Evolutionary conservation across 129 eudicot species (phyloP).

Genomic region (Gnaphalium uliginosum): DNA sequence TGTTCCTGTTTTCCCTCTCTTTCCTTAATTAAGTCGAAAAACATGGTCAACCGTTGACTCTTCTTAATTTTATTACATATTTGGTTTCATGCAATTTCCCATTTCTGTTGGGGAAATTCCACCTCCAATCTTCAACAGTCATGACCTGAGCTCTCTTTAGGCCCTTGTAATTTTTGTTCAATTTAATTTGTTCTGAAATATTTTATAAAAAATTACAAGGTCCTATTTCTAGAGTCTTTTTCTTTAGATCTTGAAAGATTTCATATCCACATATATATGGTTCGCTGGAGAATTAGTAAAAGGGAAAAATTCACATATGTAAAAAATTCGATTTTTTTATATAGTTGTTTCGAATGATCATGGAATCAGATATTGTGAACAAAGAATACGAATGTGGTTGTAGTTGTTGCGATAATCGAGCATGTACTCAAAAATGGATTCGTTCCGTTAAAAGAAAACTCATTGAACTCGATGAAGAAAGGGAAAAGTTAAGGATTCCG

Average conservation of each 20-base stretch:
- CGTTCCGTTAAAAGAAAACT: conserved; percentile 68
- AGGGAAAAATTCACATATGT: conserved; percentile 6
- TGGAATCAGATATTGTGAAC: conserved; percentile 47
- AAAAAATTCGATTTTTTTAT: neutral
- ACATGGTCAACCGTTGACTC: conserved; percentile 37
- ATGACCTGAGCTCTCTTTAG: conserved; percentile 34
- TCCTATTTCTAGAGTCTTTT: conserved; percentile 17
- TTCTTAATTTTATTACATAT: conserved; percentile 31
- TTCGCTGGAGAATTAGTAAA: conserved; percentile 35
- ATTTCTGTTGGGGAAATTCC: conserved; percentile 41
- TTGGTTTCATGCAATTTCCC: conserved; percentile 34
- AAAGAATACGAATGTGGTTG: conserved; percentile 43
- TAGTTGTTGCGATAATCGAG: conserved; percentile 42
- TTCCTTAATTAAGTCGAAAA: conserved; percentile 35
- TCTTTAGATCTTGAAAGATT: conserved; percentile 23
- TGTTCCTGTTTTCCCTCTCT: conserved; percentile 34
- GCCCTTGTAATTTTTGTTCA: conserved; percentile 27
- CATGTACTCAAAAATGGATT: conserved; percentile 48
- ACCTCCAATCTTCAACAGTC: conserved; percentile 54
- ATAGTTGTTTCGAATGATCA: conserved; percentile 20
- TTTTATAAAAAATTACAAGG: conserved; percentile 23
- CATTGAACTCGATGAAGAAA: conserved; percentile 49
- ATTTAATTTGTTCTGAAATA: neutral
- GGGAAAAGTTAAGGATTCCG: conserved; percentile 32
- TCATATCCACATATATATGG: conserved; percentile 9